Conservation (phyloP, 2,329 filamentous ascomycete genomes). For the Claviceps quebecensis region DNA sequence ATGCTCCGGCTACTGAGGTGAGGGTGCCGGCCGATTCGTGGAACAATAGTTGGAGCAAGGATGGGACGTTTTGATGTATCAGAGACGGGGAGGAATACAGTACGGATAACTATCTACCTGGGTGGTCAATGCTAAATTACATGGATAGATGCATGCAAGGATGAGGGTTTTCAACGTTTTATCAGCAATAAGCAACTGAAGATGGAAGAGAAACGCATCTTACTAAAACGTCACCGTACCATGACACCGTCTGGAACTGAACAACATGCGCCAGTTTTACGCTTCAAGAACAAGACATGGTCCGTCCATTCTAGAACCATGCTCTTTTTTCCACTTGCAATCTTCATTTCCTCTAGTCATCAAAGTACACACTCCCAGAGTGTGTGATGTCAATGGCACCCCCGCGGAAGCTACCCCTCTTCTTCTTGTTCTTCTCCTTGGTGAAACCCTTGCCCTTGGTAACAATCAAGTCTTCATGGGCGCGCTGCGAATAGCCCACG, state of each 20-base stretch:
- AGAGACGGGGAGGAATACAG: background rate
- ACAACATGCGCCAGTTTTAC: background rate
- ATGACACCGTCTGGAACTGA: background rate
- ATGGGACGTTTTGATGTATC: slow-evolving; percentile 11
- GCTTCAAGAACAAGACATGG: background rate
- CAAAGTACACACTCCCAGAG: slow-evolving; percentile 86
- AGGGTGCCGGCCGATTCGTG: slow-evolving; percentile 7
- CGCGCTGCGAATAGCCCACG: slow-evolving; percentile 79
- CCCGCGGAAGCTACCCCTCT: slow-evolving; percentile 78
- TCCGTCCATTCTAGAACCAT: background rate
- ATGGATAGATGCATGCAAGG: no score
- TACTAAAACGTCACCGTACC: background rate
- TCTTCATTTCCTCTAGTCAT: slow-evolving; percentile 44
- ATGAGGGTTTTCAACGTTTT: no score
- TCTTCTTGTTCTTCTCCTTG: slow-evolving; percentile 99
- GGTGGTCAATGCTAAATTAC: background rate
- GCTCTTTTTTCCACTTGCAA: background rate
- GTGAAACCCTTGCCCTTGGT: slow-evolving; percentile 96
- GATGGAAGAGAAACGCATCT: background rate
- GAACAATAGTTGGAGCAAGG: slow-evolving; percentile 11
- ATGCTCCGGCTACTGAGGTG: slow-evolving; percentile 16
- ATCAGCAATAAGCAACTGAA: no score
- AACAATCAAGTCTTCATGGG: slow-evolving; percentile 75
- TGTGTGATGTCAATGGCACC: slow-evolving; percentile 72
- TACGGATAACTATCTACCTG: background rate